Percentiles rank a stretch among this genome's conserved stretches.
Conservation (phyloP, 2,329 filamentous ascomycete genomes). For the Pseudogymnoascus sp. region DNA sequence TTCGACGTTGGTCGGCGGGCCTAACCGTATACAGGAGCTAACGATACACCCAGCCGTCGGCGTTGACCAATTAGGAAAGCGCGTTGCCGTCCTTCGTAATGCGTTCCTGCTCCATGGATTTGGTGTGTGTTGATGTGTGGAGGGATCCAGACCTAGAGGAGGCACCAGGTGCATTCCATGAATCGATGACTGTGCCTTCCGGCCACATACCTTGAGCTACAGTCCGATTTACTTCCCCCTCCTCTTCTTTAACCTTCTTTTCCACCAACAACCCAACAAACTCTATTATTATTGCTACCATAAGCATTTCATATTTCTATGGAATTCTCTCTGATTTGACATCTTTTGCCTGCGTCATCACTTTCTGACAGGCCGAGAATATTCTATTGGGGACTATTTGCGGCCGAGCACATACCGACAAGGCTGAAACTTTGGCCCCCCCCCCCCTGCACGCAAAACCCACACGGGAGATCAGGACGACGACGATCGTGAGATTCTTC, state of each 20-base stretch:
- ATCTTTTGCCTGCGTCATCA: not conserved
- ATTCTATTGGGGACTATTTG: slow-evolving; percentile 7
- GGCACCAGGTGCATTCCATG: not conserved
- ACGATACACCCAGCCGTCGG: not conserved
- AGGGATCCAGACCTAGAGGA: not conserved
- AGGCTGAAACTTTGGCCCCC: not conserved
- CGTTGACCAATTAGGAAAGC: not conserved
- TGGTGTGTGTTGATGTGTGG: not conserved
- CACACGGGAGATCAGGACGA: not conserved
- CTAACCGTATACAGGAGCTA: not conserved
- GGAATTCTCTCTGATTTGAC: not conserved
- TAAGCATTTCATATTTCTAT: slow-evolving; percentile 2
- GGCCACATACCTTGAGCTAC: not conserved
- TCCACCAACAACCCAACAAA: not conserved
- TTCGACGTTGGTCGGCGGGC: not conserved
- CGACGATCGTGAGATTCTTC: not conserved
- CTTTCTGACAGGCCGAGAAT: not conserved
- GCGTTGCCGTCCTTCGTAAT: not conserved
- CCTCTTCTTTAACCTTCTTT: not conserved
- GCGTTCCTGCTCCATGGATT: not conserved
- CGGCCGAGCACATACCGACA: not conserved
- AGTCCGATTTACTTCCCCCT: not conserved
- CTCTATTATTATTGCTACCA: not conserved
- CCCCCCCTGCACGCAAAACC: not conserved
- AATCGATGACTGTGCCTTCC: slow-evolving; percentile 1